phyloP scores from a whole-genome alignment of 1,284 basidiomycete species.

The Cutaneotrichosporon spelunceum region DNA sequence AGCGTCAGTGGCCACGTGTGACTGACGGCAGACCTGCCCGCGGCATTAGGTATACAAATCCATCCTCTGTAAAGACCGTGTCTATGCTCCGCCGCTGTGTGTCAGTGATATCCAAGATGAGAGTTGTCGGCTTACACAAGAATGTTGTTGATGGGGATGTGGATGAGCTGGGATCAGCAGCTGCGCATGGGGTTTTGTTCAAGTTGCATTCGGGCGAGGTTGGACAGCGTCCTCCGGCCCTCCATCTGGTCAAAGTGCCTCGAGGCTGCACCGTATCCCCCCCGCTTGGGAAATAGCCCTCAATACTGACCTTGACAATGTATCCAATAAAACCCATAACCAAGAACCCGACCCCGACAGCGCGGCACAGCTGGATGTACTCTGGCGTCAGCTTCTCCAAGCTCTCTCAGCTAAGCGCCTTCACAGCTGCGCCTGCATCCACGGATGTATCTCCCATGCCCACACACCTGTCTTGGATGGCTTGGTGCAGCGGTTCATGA shows the following conservation, averaged over 20 bases:
- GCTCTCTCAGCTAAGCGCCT: background rate
- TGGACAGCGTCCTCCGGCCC: too few relatives aligned
- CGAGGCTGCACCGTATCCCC: too few relatives aligned
- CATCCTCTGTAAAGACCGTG: slow-evolving; percentile 12
- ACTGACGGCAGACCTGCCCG: background rate
- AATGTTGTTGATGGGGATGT: slow-evolving; percentile 95
- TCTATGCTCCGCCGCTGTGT: slow-evolving; percentile 23
- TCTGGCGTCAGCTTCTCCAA: slow-evolving; percentile 57
- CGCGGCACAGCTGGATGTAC: slow-evolving; percentile 85
- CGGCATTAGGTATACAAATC: slow-evolving; percentile 18
- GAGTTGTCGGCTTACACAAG: slow-evolving; percentile 69
- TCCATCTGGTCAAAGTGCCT: too few relatives aligned
- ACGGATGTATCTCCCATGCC: too few relatives aligned
- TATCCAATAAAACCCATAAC: slow-evolving; percentile 97
- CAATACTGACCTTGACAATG: slow-evolving; percentile 74
- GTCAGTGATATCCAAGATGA: slow-evolving; percentile 6
- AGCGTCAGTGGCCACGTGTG: background rate
- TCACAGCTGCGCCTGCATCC: too few relatives aligned
- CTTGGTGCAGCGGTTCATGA: slow-evolving; percentile 95
- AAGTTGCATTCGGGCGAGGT: too few relatives aligned
- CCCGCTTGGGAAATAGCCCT: too few relatives aligned
- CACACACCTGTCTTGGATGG: slow-evolving; percentile 84
- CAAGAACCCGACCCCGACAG: slow-evolving; percentile 88
- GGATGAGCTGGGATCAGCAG: slow-evolving; percentile 52
- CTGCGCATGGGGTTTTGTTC: background rate